Evolutionary conservation across 2,329 filamentous ascomycete genomes (phyloP).

Genomic region (Neopestalotiopsis clavispora): DNA sequence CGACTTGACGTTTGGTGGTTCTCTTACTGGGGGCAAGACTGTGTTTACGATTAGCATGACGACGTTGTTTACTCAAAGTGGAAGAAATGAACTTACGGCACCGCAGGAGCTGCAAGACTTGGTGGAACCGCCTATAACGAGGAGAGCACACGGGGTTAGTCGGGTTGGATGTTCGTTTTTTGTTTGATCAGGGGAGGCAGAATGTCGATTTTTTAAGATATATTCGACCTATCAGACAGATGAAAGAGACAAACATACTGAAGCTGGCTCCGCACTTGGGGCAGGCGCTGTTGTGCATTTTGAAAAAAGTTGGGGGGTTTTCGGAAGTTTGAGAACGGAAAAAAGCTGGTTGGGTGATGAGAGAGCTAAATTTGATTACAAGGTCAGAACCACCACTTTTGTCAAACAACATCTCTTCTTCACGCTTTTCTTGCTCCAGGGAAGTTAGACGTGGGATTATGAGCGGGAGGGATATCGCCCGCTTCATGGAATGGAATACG

Average conservation of each 20-base stretch:
- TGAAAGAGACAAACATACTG: slow-evolving; percentile 20
- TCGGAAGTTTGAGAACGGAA: too few relatives aligned
- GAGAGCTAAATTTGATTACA: too few relatives aligned
- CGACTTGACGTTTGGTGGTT: not conserved
- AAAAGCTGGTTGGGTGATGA: too few relatives aligned
- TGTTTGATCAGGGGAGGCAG: not conserved
- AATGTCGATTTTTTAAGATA: not conserved
- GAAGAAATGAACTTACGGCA: slow-evolving; percentile 50
- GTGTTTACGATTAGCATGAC: not conserved
- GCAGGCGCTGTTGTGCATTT: slow-evolving; percentile 41
- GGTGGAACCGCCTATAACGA: slow-evolving; percentile 34
- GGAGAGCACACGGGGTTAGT: too few relatives aligned
- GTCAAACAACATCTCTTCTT: too few relatives aligned
- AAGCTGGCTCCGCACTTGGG: slow-evolving; percentile 61
- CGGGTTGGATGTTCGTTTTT: not conserved
- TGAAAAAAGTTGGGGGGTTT: not conserved
- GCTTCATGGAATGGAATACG: too few relatives aligned
- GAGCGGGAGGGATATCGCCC: too few relatives aligned
- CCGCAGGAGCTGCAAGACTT: slow-evolving; percentile 64
- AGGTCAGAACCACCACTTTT: too few relatives aligned
- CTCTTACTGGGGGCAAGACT: slow-evolving; percentile 29
- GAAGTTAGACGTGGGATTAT: too few relatives aligned
- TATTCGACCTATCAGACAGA: too few relatives aligned
- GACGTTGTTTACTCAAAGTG: too few relatives aligned
- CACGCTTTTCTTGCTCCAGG: too few relatives aligned